Evolutionary conservation across 2,329 filamentous ascomycete genomes (phyloP), one percentile per base, ranked within the genome.

Genomic region (Cladosporium halotolerans): DNA sequence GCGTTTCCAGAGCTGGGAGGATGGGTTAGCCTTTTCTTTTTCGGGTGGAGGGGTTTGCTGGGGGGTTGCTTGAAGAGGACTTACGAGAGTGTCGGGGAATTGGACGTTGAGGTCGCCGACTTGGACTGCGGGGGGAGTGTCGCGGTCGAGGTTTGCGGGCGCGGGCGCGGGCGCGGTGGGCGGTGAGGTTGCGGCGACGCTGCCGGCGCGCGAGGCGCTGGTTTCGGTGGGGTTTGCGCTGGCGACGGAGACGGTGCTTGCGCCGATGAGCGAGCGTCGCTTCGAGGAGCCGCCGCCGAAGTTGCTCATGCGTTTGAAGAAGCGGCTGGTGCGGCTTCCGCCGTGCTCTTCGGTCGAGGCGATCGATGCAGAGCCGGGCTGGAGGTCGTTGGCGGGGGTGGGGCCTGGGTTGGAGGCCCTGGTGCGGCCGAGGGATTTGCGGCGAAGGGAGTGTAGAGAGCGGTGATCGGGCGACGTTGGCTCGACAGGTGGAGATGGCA

Each of bases 41-140:
- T 18, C n/a, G 16, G 16, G 16, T 18, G 16, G 11, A n/a, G 36
- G 11, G 11, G 34, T 38, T 38, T 31, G 13, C 10, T 32, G 11
- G 19, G 3, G 4, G 9, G n/a, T 7, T 4, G 32, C 11, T 18
- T 13, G 8, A 34, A 28, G 36, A 9, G n/a, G 45, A 65, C 74
- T 65, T 68, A 77, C 75, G 44, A 99, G 78, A 52, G 89, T 95
- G 67, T 97, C 92, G 0, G 93, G 93, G 68, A 99, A 96, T 68
- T 99, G 93, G 9, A 97, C 88, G 63, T 99, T 97, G 58, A 99
- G 85, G 64, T 96, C 89, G 45, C 91, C 89, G 69, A 95, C 80
- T 57, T 86, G 84, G 3, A 88, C 77, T 23, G 85, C 77, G 49
- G 83, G 74, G 34, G 72, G 73, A 46, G 69, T 73, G 57, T 76